Evolutionary conservation across 768 basidiomycete genomes (phyloP), one percentile per base, ranked within the genome.

Genomic region (Pleurotus tuber-regium): DNA sequence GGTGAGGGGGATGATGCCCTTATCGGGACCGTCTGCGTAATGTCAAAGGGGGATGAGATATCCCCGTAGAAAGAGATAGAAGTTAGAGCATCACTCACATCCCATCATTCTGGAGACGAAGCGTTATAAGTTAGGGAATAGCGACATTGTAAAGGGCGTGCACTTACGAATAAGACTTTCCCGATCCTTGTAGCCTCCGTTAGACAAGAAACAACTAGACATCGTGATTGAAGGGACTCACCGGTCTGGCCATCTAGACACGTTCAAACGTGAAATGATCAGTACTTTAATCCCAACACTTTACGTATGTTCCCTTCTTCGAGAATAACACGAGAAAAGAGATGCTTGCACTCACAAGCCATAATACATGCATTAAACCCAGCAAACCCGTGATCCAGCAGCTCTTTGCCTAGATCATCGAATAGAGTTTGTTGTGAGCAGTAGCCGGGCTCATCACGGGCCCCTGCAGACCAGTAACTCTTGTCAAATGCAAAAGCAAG

Each of bases 301-400:
- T n/a, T n/a, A n/a, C n/a, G n/a, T n/a, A n/a, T n/a, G n/a, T n/a
- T n/a, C n/a, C n/a, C n/a, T n/a, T n/a, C n/a, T n/a, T n/a, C n/a
- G n/a, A n/a, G n/a, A n/a, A n/a, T n/a, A n/a, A n/a, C n/a, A n/a
- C n/a, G n/a, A n/a, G n/a, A 26, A 25, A 16, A 44, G 29, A n/a
- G 16, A 54, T 38, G 54, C 40, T 46, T 24, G 10, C 6, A 86
- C 95, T 79, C 71, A 97, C 95, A 98, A 69, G 97, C 96, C 66
- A 99, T 79, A 70, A 99, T 97, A 79, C 94, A 98, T 42, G 94
- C 91, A 77, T 98, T 98, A 71, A 97, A 98, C 24, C 96, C 96
- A 29, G 88, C 73, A 71, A 99, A 98, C 36, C 92, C 87, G 66
- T 98, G 95, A 67, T 98, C 92, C 60, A 99, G 74, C 47, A 99